Evolutionary conservation across 495 filamentous ascomycete genomes (phyloP).

Genomic region (Penicillium atrosanguineum): DNA sequence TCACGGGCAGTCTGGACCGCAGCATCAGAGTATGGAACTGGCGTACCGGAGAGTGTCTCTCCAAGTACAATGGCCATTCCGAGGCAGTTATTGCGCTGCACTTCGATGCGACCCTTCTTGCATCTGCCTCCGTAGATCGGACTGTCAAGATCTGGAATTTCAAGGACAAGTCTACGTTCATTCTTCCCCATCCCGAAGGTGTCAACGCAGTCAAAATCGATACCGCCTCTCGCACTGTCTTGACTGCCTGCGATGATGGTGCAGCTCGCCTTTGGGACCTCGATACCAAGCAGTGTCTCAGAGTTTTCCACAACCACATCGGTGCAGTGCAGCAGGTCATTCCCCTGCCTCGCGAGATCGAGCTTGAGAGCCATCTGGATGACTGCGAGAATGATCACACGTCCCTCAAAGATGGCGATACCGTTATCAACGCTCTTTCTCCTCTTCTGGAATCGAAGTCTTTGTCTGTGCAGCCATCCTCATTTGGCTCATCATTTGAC

Average conservation of each 20-base stretch:
- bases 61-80: slow-evolving; percentile 72
- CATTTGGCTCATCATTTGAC: slow-evolving; percentile 58
- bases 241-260: slow-evolving; percentile 92
- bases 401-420: slow-evolving; percentile 33
- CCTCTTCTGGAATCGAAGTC: slow-evolving; percentile 26
- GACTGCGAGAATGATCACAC: slow-evolving; percentile 57
- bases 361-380: slow-evolving; percentile 66
- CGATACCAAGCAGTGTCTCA: slow-evolving; percentile 73
- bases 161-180: slow-evolving; percentile 71
- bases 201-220: slow-evolving; percentile 92
- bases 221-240: slow-evolving; percentile 71
- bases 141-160: slow-evolving; percentile 96
- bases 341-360: slow-evolving; percentile 77
- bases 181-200: slow-evolving; percentile 84
- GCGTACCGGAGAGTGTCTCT: slow-evolving; percentile 85
- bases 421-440: slow-evolving; percentile 16
- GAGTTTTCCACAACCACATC: slow-evolving; percentile 87
- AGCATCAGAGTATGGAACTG: slow-evolving; percentile 95
- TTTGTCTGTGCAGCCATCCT: slow-evolving; percentile 43
- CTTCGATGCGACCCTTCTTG: slow-evolving; percentile 78
- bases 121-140: slow-evolving; percentile 82
- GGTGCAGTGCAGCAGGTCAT: slow-evolving; percentile 92
- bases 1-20: slow-evolving; percentile 77
- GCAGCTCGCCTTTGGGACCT: slow-evolving; percentile 93
- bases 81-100: slow-evolving; percentile 82